Base-by-base conservation (phyloP, 495 filamentous ascomycete genomes). In the Penicillium cinerascens region DNA sequence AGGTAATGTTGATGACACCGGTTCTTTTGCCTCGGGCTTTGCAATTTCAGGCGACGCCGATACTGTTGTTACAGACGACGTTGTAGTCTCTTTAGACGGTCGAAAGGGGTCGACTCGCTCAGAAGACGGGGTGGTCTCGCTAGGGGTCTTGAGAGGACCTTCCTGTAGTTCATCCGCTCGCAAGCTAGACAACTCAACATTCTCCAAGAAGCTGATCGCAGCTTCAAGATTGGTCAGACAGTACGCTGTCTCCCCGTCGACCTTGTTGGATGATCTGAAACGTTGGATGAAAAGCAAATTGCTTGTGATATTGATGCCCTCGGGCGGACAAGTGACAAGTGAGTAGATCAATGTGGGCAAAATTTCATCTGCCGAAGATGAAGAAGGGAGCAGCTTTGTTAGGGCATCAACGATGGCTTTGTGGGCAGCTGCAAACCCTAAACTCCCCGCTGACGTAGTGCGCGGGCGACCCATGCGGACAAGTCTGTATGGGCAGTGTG, bases 151-250 rank as follows among this genome's bases (percentile, higher is more conserved):
- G 22, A 72, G 56, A 15, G 87, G 86, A 0, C 87, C 87, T 55
- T 81, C 73, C 25, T 73, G 74, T 13, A 77, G 63, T 60, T 92
- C 91, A 51, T 96, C 89, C n/a, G 87, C 87, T 48, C 92, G 84
- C 9, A 99, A 78, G 42, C 86, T 95, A 13, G 91, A 88, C 7
- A 99, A 80, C 65, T 99, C 93, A 25, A 99, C 92, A 22, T 93
- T 97, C 60, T 97, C 92, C n/a, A 99, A 75, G 63, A 99, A 99
- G 47, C 86, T 88, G 40, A 97, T 91, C 42, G 92, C 86, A 7
- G 93, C 93, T 71, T 99, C 93, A 10, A 97, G 84, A 61, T 93
- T 97, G 10, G 93, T 96, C 36, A 99, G 78, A 58, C 93, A 97
- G 65, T 97, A 99, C 16, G 93, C 92, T 9, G 88, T 87, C 67